Base-by-base conservation (phyloP, 1,284 basidiomycete genomes). In the Trichosporon asahii region DNA sequence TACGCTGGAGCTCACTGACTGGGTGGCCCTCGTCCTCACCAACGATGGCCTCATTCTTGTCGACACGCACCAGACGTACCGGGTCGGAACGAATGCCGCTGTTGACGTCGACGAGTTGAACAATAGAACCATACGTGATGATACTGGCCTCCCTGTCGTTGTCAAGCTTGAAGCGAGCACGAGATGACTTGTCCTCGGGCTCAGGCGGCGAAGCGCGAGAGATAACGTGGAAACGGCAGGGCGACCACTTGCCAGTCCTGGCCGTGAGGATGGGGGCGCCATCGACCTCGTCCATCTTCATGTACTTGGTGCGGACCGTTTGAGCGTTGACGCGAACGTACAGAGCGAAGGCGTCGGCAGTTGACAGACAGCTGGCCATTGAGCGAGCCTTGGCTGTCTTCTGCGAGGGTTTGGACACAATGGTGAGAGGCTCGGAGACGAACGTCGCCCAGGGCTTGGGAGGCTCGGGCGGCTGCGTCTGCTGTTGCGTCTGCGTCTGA, bases 281-380 rank as follows among this genome's bases (percentile, higher is more conserved):
- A 35, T 55, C 63, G 8, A 57, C 66, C 31, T 66, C 65, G 86
- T 81, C 91, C 89, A 74, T 88, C 89, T 80, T 91, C 90, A 97
- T 93, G 82, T 95, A 98, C 85, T 97, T 97, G 66, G 95, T 98
- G 75, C 95, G 90, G 71, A 96, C 94, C 27, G 94, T 96, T 85
- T 98, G 95, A 14, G 92, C 93, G 84, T 98, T 95, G 86, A 98
- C 94, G 78, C 95, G 91, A 81, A 95, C 95, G 88, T 95, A 96
- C 65, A 98, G 87, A 68, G 93, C 94, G 65, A 98, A 92, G n/a
- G 93, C 90, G 23, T 93, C 92, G 53, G 91, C 91, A 29, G 90
- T 90, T 68, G 94, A 88, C 78, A 98, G 92, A 84, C 94, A 95
- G 18, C 92, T 94, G 11, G 92, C 90, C 78, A 95, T 92, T 79